Conservation (phyloP, 768 basidiomycete species). For the Rickenella mellea region DNA sequence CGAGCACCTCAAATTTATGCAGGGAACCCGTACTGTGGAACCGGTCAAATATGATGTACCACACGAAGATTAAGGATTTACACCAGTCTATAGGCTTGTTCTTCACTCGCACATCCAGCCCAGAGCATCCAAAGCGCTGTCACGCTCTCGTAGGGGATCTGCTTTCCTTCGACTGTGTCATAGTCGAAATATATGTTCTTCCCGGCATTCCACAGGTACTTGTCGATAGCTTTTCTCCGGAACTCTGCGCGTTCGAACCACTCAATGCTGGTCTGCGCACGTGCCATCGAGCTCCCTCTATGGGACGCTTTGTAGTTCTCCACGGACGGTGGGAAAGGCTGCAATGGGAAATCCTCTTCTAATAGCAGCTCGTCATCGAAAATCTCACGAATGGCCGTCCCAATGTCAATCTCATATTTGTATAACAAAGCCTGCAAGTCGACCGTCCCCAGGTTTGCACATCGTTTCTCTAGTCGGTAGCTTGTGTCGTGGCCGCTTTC, state of each 20-base stretch:
- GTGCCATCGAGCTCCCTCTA: slow-evolving; percentile 48
- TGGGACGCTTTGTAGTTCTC: slow-evolving; percentile 57
- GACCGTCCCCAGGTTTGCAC: slow-evolving; percentile 95
- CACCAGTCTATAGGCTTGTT: slow-evolving; percentile 91
- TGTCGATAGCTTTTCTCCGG: slow-evolving; percentile 80
- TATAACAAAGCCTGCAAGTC: slow-evolving; percentile 93
- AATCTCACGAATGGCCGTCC: slow-evolving; percentile 89
- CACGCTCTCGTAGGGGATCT: slow-evolving; percentile 91
- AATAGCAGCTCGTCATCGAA: slow-evolving; percentile 89
- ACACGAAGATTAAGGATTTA: slow-evolving; percentile 31
- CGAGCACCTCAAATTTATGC: slow-evolving; percentile 93
- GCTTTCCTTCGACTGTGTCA: slow-evolving; percentile 83
- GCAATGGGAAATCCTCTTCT: slow-evolving; percentile 84
- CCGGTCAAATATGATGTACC: no score
- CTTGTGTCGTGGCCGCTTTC: slow-evolving; percentile 96
- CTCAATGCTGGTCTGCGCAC: slow-evolving; percentile 69
- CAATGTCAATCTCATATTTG: slow-evolving; percentile 98
- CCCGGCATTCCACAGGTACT: slow-evolving; percentile 94
- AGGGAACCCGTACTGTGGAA: slow-evolving; percentile 69
- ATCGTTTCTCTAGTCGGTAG: slow-evolving; percentile 95
- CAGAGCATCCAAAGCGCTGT: slow-evolving; percentile 94
- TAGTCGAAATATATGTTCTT: slow-evolving; percentile 94
- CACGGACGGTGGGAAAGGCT: slow-evolving; percentile 82
- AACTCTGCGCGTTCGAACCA: slow-evolving; percentile 90
- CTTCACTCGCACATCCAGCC: slow-evolving; percentile 95